Conservation (phyloP, 352 stramenopile genomes). For the Phytophthora chlamydospora region DNA sequence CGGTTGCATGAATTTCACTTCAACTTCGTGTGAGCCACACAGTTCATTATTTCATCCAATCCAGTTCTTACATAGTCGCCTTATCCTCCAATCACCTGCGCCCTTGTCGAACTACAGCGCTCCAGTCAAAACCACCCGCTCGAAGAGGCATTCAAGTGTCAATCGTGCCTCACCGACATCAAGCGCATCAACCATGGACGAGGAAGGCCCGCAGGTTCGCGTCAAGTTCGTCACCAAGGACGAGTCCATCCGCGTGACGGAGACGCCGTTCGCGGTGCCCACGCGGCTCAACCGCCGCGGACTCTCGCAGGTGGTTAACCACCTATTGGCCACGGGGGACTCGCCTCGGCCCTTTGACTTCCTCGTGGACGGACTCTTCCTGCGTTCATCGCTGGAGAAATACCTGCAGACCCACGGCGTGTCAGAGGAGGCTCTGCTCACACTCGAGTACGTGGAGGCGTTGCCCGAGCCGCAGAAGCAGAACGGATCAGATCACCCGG, state of each 20-base stretch:
- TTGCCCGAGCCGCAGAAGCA: slow-evolving; percentile 75
- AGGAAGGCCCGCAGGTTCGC: slow-evolving; percentile 62
- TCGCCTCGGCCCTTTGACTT: slow-evolving; percentile 86
- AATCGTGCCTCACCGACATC: slow-evolving; percentile 12
- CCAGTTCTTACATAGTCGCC: background rate
- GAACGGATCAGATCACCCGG: slow-evolving; percentile 70
- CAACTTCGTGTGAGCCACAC: slow-evolving; percentile 7
- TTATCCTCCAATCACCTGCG: slow-evolving; percentile 18
- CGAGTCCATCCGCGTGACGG: slow-evolving; percentile 85
- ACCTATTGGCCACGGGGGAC: slow-evolving; percentile 66
- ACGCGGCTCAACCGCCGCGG: slow-evolving; percentile 77
- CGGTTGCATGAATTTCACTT: too few species aligned
- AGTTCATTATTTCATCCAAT: slow-evolving; percentile 1
- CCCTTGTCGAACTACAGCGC: slow-evolving; percentile 8
- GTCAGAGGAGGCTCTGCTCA: slow-evolving; percentile 85
- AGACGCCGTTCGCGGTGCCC: slow-evolving; percentile 90
- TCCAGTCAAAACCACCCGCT: slow-evolving; percentile 30
- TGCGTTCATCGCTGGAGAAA: slow-evolving; percentile 80
- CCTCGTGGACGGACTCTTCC: slow-evolving; percentile 74
- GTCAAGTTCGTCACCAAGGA: slow-evolving; percentile 93
- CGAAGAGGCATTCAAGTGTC: slow-evolving; percentile 26
- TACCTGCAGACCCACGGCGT: slow-evolving; percentile 69
- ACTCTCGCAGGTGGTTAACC: slow-evolving; percentile 91
- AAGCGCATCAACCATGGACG: slow-evolving; percentile 31
- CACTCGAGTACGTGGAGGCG: slow-evolving; percentile 90